Base-by-base conservation (phyloP, 2,329 filamentous ascomycete species). In the Aspergillus niger region DNA sequence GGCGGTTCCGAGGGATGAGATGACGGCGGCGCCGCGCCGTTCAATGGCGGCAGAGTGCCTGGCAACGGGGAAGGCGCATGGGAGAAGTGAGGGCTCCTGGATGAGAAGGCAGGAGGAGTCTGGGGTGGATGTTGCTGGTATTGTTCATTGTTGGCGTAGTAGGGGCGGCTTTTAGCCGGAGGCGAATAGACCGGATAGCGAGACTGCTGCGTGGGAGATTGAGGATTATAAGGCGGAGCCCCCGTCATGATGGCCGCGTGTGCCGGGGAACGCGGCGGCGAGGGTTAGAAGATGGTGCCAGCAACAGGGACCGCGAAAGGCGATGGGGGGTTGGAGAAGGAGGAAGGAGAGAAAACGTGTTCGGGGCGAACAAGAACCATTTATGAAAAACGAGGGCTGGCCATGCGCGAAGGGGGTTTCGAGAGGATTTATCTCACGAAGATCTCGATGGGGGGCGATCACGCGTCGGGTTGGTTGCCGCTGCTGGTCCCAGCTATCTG, bases 141-240 rank as follows among this genome's bases (percentile, higher is more conserved):
- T 59, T 76, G 75, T 32, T 79, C 76, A 71, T 76, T 78, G 68
- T 69, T 77, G 43, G 78, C 67, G 62, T 78, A 80, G 65, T 74
- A 79, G 38, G 74, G 69, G 48, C 71, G 74, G 55, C 73, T 75
- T 65, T 79, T 78, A 63, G 70, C 75, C 48, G 78, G 74, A 52
- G 79, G 78, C 47, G 77, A 79, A 65, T 79, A 80, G 59, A 71
- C 70, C 61, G 76, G 70, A 67, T 74, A 78, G 57, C 73, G 74
- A 59, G 74, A 70, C 67, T 78, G 77, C 67, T 79, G 77, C 60
- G 77, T 76, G 59, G 79, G 78, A 66, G 79, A 81, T 67, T 78
- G 78, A 61, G 76, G 72, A 67, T 76, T 76, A 66, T 77, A 80
- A 61, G 79, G 77, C 65, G 78, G 77, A 73, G 72, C 75, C 65